Conservation (phyloP, 2,329 filamentous ascomycete genomes). For the Chrysosporium keratinophilum region DNA sequence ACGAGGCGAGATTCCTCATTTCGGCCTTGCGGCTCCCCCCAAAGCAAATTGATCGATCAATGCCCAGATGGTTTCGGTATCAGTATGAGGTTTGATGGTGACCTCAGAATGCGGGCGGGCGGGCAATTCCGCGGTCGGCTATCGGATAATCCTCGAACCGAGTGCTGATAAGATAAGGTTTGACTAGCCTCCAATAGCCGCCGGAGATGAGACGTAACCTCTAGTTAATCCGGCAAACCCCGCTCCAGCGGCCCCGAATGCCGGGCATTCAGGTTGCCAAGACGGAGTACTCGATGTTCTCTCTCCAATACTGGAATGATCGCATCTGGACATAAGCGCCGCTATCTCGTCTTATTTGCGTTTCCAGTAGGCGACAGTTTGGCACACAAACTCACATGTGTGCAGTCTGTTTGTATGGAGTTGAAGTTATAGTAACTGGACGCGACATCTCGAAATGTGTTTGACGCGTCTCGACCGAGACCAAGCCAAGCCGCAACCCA, state of each 20-base stretch:
- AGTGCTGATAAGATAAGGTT: background rate
- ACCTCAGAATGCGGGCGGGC: background rate
- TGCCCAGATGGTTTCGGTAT: background rate
- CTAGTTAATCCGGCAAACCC: background rate
- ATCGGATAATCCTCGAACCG: background rate
- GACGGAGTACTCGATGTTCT: too few species aligned
- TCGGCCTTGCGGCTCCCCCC: too few species aligned
- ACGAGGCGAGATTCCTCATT: too few species aligned
- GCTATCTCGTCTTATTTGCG: too few species aligned
- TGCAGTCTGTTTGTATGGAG: too few species aligned
- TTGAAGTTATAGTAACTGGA: background rate
- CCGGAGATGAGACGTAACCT: background rate
- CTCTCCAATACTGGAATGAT: too few species aligned
- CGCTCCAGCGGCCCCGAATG: too few species aligned
- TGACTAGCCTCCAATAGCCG: background rate
- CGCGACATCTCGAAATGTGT: background rate
- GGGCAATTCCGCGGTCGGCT: background rate
- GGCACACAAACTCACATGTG: too few species aligned
- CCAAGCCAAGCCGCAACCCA: background rate
- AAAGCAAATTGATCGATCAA: background rate
- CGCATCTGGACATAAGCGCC: too few species aligned
- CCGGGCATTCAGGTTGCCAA: too few species aligned
- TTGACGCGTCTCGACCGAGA: constrained; percentile 1
- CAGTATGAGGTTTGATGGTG: background rate
- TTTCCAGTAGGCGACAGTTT: too few species aligned